Evolutionary conservation across 192 early-diverging fungal genomes (phyloP).

Genomic region (Entomortierella beljakovae): DNA sequence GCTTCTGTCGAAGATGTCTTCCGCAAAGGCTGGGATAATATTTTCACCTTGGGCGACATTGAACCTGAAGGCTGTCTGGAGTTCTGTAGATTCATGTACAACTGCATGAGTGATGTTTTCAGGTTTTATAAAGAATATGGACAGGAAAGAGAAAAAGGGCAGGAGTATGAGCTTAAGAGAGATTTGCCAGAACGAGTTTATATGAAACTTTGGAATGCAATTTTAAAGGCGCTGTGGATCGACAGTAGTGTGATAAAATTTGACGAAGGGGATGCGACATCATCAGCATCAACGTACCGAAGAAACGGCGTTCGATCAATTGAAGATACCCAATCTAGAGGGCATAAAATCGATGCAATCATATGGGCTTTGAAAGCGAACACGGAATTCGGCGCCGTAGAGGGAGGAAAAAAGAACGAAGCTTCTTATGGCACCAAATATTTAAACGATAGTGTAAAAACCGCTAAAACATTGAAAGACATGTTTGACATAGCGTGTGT

Average conservation of each 20-base stretch:
- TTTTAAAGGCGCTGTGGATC: slow-evolving; percentile 1
- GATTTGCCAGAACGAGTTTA: background rate
- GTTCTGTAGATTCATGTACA: slow-evolving; percentile 2
- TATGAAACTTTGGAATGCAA: background rate
- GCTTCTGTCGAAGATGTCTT: no score
- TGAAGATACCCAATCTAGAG: slow-evolving; percentile 4
- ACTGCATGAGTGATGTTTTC: slow-evolving; percentile 1
- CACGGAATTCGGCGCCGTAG: background rate
- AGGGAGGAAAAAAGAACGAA: background rate
- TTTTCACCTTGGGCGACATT: slow-evolving; percentile 2
- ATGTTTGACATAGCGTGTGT: slow-evolving; percentile 2
- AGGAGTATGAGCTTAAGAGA: slow-evolving; percentile 1
- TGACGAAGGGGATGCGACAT: slow-evolving; percentile 1
- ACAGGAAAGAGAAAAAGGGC: background rate
- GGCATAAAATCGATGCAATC: slow-evolving; percentile 2
- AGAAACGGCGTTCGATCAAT: slow-evolving; percentile 5
- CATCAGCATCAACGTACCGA: background rate
- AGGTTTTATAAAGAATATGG: slow-evolving; percentile 2
- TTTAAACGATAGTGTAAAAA: slow-evolving; percentile 1
- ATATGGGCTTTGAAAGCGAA: slow-evolving; percentile 2
- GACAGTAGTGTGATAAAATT: background rate
- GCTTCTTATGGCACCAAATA: slow-evolving; percentile 2
- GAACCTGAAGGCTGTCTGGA: slow-evolving; percentile 1
- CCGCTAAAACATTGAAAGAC: slow-evolving; percentile 2
- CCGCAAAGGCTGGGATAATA: background rate